A percentile compares a stretch with the other conserved stretches of the same genome.
Evolutionary conservation across 768 basidiomycete species (phyloP).

Genomic region (Trametes cinnabarina): DNA sequence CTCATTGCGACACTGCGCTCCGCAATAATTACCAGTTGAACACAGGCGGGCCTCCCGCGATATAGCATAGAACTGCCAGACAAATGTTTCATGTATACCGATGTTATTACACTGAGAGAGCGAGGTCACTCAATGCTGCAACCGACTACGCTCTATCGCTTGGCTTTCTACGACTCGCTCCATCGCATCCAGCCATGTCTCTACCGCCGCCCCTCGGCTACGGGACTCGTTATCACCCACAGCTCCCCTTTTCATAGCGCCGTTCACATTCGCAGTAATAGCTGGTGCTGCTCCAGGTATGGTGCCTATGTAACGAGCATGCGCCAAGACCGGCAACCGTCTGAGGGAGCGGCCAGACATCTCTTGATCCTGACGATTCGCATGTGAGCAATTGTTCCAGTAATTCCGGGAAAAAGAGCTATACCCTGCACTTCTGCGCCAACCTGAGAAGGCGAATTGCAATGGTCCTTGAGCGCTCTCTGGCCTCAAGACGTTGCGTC

Average conservation of each 20-base stretch:
- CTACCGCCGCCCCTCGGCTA: conserved; percentile 43
- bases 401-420: not conserved
- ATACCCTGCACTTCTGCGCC: conserved; percentile 77
- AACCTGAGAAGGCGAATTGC: conserved; percentile 62
- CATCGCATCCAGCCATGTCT: conserved; percentile 85
- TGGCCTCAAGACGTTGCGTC: conserved; percentile 29
- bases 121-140: conserved; percentile 27
- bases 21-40: no score
- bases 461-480: conserved; percentile 50
- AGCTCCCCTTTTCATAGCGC: not conserved
- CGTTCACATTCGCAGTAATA: conserved; percentile 5
- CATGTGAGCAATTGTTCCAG: not conserved
- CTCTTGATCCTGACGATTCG: conserved; percentile 51
- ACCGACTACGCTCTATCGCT: conserved; percentile 47
- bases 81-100: not conserved
- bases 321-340: conserved; percentile 90
- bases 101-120: not conserved
- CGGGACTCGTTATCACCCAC: not conserved
- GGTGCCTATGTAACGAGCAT: conserved; percentile 75
- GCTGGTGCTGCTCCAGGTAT: conserved; percentile 28
- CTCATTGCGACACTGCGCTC: conserved; percentile 6
- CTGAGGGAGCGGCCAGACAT: conserved; percentile 92
- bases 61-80: no score
- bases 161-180: conserved; percentile 67
- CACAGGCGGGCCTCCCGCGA: no score